Conservation (phyloP, 345 rosid species). For the Lepidium sativum region DNA sequence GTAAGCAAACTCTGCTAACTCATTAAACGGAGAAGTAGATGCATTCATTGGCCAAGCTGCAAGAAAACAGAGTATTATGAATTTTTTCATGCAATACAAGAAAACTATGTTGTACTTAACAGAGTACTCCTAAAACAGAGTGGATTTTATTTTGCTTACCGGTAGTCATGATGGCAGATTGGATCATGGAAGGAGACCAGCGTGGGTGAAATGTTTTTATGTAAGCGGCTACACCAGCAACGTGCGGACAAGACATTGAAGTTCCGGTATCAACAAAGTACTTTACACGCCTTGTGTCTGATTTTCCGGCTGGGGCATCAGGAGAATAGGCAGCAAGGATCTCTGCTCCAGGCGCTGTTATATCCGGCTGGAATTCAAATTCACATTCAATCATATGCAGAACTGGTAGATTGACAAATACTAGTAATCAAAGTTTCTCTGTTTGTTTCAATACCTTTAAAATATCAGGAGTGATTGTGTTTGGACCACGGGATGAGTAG, state of each 20-base stretch:
- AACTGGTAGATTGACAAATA: neutral
- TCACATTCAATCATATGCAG: neutral
- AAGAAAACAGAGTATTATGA: neutral
- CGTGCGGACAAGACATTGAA: slow-evolving; percentile 48
- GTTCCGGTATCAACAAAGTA: slow-evolving; percentile 29
- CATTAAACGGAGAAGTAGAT: neutral
- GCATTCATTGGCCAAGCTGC: slow-evolving; percentile 30
- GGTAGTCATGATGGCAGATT: slow-evolving; percentile 43
- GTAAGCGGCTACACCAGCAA: slow-evolving; percentile 38
- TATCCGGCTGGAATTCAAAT: slow-evolving; percentile 43
- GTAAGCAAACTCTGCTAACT: slow-evolving; percentile 16
- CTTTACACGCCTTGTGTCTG: slow-evolving; percentile 19
- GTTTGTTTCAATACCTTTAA: slow-evolving; percentile 33
- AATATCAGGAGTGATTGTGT: slow-evolving; percentile 32
- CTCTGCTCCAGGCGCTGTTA: slow-evolving; percentile 46
- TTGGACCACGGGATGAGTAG: slow-evolving; percentile 54
- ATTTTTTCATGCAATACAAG: neutral
- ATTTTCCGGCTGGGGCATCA: neutral
- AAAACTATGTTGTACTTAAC: neutral
- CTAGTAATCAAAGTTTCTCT: neutral
- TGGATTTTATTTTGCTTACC: slow-evolving; percentile 11
- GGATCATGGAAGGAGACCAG: slow-evolving; percentile 51
- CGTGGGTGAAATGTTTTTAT: slow-evolving; percentile 36
- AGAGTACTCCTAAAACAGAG: neutral
- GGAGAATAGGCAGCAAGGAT: slow-evolving; percentile 49